Base-by-base conservation (phyloP, 768 basidiomycete genomes). In the Hericium coralloides region DNA sequence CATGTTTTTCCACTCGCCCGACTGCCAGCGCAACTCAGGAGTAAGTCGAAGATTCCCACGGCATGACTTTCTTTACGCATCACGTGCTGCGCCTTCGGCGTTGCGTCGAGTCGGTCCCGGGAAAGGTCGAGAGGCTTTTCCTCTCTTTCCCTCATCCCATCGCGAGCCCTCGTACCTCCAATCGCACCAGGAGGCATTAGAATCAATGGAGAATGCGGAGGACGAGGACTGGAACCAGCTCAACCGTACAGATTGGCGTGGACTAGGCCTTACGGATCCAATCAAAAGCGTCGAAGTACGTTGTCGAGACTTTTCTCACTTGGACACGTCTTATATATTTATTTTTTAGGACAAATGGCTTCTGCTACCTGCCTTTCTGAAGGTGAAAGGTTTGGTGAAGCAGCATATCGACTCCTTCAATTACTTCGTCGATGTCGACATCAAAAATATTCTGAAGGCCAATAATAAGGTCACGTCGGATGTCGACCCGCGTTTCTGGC, bases 401-500 rank as follows among this genome's bases (percentile, higher is more conserved):
- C 97, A 98, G 68, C 97, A 99, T 68, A 90, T 98, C 63, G 97
- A 98, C 70, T 97, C 93, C 8, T 98, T 93, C 83, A 98, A 98
- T 74, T 95, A 95, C 71, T 98, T 99, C 67, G 93, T 98, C 67
- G 91, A 98, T 64, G 86, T 89, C 45, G 97, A 98, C 67, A 89
- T 99, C 68, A 95, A 94, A 70, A 95, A 94, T 64, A 97, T 99
- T 65, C 85, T 98, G 58, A 89, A 84, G 62, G 92, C 92, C 6
- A 95, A 95, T 68, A 87, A 84, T 73, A 92, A 92, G 68, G 86
- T 95, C 66, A 94, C 91, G 3, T 97, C 94, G 17, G 97, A 99
- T 64, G 91, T 98, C 60, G 94, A 98, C 72, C 97, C 95, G 9
- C 83, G 87, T 26, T 97, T 98, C 72, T 97, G 88, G 87, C 83